Base-by-base conservation (phyloP, 2,329 filamentous ascomycete genomes). In the Pseudogymnoascus destructans region DNA sequence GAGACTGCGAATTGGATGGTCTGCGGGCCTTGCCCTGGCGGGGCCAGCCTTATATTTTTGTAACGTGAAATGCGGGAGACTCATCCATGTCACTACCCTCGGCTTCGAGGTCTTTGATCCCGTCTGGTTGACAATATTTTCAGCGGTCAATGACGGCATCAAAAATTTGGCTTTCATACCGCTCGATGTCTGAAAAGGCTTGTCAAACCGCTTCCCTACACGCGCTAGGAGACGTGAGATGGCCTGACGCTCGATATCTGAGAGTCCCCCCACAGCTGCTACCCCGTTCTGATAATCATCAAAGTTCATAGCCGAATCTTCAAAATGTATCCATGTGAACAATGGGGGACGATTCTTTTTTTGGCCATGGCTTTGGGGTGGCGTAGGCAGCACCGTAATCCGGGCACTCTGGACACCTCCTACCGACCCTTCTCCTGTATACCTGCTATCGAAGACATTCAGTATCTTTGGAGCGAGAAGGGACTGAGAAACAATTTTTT, bases 41-140 rank as follows among this genome's bases (percentile, higher is more conserved):
- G 66, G 66, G 1, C 68, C 64, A 1, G 74, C 63, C 2, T 73
- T 73, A 59, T 76, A 77, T 21, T 70, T 69, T 56, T 75, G 70
- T 0, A 78, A 68, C 1, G 70, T 70, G 61, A 79, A 77, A 61
- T 77, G 78, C 0, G 76, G 76, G 11, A 77, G 40, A 33, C 61
- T 63, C 27, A 65, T 35, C 63, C 63, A 64, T 9, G 58, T 60
- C 19, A 64, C 33, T 11, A 57, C 60, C 23, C 57, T 63, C 5
- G 59, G 15, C 27, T 56, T 64, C 5, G 57, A 57, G n/a, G 17
- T 13, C 15, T 42, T 52, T 5, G 55, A 36, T 3, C 56, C 56
- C 3, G 38, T 55, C 38, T 63, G 60, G 32, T 33, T 54, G 9
- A 42, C 32, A 5, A 64, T 23, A 33, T 30, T 58, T 13, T 64